Conservation (phyloP, 2,329 filamentous ascomycete genomes). For the Fusarium sp. region DNA sequence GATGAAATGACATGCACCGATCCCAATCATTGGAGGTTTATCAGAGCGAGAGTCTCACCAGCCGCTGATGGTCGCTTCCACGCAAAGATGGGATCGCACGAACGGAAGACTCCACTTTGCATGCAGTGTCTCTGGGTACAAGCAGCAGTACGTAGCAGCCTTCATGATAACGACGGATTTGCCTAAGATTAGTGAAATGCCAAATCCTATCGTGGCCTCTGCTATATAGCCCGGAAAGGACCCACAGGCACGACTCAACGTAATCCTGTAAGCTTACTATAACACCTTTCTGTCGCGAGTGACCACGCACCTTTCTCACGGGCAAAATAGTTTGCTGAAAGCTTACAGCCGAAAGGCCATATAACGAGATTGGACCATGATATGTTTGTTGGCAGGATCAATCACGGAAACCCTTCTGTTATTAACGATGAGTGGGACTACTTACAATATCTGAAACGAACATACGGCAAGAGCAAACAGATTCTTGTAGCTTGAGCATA, state of each 20-base stretch:
- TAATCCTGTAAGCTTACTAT: too few relatives aligned
- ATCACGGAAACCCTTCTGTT: too few relatives aligned
- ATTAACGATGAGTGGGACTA: too few relatives aligned
- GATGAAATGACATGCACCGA: slow-evolving; percentile 3
- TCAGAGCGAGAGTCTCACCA: not conserved
- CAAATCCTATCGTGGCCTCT: not conserved
- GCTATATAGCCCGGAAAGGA: not conserved
- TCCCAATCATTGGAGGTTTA: not conserved
- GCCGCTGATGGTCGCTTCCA: not conserved
- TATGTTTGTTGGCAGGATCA: too few relatives aligned
- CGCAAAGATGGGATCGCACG: not conserved
- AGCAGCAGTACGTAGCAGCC: not conserved
- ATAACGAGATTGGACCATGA: not conserved
- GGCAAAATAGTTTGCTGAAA: not conserved
- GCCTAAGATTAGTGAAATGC: not conserved
- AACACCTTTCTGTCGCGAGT: not conserved
- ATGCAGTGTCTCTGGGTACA: not conserved
- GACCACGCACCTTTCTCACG: not conserved
- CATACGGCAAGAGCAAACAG: not conserved
- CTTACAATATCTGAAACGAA: too few relatives aligned
- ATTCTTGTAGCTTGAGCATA: not conserved
- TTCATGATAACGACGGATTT: not conserved
- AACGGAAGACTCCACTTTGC: too few relatives aligned
- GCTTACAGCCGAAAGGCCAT: too few relatives aligned
- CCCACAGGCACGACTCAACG: not conserved